A percentile compares a stretch with the other conserved stretches of the same genome.
Conservation (phyloP, 2,329 filamentous ascomycete genomes). For the Pyrenochaeta sp. region DNA sequence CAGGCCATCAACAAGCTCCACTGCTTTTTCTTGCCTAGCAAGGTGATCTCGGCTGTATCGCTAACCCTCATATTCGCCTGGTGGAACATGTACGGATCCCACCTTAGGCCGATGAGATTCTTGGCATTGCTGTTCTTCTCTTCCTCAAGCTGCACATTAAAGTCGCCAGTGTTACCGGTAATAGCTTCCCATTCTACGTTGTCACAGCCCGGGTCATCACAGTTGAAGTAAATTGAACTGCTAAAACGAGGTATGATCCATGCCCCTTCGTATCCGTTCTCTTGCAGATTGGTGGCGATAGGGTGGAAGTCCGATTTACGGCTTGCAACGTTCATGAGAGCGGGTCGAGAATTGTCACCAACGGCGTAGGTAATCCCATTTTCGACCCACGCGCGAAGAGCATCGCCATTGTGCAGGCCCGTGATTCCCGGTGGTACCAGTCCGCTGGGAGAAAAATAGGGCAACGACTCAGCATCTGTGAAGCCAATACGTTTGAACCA, state of each 20-base stretch:
- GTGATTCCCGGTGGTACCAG: slow-evolving; percentile 69
- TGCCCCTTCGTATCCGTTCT: slow-evolving; percentile 63
- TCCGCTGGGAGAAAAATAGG: slow-evolving; percentile 59
- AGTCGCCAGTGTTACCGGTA: slow-evolving; percentile 59
- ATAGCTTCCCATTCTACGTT: slow-evolving; percentile 66
- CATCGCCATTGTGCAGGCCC: slow-evolving; percentile 68
- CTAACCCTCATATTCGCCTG: slow-evolving; percentile 64
- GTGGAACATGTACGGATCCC: slow-evolving; percentile 68
- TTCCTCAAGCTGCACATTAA: slow-evolving; percentile 58
- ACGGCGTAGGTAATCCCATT: slow-evolving; percentile 65
- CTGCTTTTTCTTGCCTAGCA: slow-evolving; percentile 56
- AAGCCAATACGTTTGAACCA: slow-evolving; percentile 64
- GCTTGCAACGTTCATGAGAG: slow-evolving; percentile 55
- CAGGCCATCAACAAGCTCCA: slow-evolving; percentile 64
- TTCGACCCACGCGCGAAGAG: slow-evolving; percentile 64
- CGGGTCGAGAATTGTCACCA: slow-evolving; percentile 66
- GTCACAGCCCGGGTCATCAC: slow-evolving; percentile 62
- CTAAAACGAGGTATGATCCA: slow-evolving; percentile 65
- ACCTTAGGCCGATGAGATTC: slow-evolving; percentile 38
- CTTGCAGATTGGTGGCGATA: slow-evolving; percentile 58
- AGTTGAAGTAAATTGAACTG: slow-evolving; percentile 70
- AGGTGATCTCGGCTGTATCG: slow-evolving; percentile 54
- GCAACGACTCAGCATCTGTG: slow-evolving; percentile 38
- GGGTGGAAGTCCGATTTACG: slow-evolving; percentile 56
- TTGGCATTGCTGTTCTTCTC: slow-evolving; percentile 58